phyloP scores from a whole-genome alignment of 257 asterid species.

The Penstemon davidsonii region DNA sequence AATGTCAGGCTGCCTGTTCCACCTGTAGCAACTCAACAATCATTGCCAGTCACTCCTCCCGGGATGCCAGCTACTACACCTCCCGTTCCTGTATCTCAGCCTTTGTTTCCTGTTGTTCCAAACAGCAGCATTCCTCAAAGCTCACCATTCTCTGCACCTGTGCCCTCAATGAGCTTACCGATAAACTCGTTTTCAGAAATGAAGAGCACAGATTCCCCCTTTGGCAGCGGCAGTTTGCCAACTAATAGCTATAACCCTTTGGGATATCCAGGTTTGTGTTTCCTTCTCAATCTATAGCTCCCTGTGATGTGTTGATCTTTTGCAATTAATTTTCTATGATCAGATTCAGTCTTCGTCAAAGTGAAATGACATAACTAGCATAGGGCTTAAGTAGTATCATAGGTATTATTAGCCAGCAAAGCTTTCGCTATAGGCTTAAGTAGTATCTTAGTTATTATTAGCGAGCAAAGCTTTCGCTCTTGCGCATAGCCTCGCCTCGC shows the following conservation, averaged over 20 bases:
- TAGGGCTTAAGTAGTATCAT: not conserved
- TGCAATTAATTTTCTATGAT: constrained; percentile 12
- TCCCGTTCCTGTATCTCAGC: constrained; percentile 63
- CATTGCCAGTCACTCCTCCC: constrained; percentile 66
- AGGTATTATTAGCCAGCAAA: too few relatives aligned
- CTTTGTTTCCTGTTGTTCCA: constrained; percentile 77
- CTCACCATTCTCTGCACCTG: constrained; percentile 52
- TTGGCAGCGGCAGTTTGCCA: constrained; percentile 36
- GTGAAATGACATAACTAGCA: not conserved
- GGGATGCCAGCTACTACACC: constrained; percentile 55
- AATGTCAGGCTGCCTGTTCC: constrained; percentile 56
- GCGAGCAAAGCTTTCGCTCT: too few relatives aligned
- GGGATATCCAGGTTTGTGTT: constrained; percentile 52
- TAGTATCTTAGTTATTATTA: too few relatives aligned
- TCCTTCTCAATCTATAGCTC: constrained; percentile 23
- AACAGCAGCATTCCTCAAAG: constrained; percentile 47
- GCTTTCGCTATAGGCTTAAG: too few relatives aligned
- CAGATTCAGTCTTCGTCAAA: constrained; percentile 8
- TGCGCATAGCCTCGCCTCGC: too few relatives aligned
- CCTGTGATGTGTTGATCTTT: not conserved
- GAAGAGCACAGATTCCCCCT: constrained; percentile 44
- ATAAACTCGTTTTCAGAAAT: constrained; percentile 42
- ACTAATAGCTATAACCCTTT: constrained; percentile 40
- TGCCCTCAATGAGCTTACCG: constrained; percentile 43
- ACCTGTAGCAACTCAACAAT: constrained; percentile 48